Evolutionary conservation across 345 rosid species (phyloP), one percentile per base, ranked within the genome.

Genomic region (Leavenworthia alabamica): DNA sequence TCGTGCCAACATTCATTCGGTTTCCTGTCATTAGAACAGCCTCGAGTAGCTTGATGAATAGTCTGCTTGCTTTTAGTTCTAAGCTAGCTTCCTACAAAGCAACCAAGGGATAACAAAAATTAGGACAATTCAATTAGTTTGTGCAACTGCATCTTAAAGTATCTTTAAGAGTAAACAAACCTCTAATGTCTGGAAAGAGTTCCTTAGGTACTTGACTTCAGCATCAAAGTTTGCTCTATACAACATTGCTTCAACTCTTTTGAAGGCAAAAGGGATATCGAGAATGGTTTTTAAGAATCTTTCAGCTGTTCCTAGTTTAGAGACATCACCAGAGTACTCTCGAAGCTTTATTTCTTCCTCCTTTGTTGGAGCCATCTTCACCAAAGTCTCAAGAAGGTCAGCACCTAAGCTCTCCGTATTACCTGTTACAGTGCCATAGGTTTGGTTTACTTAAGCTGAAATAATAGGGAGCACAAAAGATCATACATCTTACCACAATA

Each of bases 281-380:
- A 93, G 97, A 42, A 93, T 73, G 46, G 86, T 71, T 86, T 87
- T 93, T 31, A 93, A 92, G 78, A 93, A 93, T 56, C 86, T 62
- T 69, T 93, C 99, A 27, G 99, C 94, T 57, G 97, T 77, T 16
- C 99, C 99, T 58, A 89, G 81, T 75, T 87, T 93, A 11, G 77
- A 76, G 60, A 74, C 45, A 42, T 87, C 97, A 20, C 94, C 91
- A 8, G 41, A 70, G 77, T 87, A 87, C 22, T 85, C 96, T 72
- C 86, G 76, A 20, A 89, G 99, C 75, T 85, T 93, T 56, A 89
- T 87, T 74, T 89, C 97, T 81, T 93, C 99, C 76, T 89, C 96
- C 73, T 86, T 93, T 3, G 99, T 89, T 19, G 97, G 99, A 68
- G 99, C 97, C 99, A 93, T 93, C 70, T 89, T 93, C 42, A 87